A percentile compares a stretch with the other conserved stretches of the same genome.
Conservation (phyloP, 805 yeast genomes). For the Cyberlindnera subsufficiens region DNA sequence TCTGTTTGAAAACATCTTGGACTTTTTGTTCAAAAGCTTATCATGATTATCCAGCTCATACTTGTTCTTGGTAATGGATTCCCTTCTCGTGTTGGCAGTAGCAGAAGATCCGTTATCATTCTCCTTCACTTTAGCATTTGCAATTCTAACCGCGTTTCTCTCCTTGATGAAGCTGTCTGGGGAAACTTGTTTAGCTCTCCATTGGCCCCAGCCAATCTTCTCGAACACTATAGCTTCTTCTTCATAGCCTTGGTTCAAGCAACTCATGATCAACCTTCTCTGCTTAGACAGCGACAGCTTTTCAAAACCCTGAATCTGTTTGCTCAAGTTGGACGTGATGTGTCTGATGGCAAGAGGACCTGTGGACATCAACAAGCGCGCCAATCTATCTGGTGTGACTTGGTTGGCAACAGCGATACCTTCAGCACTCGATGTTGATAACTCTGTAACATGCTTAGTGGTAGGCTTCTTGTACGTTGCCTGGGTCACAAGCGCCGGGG, state of each 20-base stretch:
- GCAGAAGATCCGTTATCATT: conserved; percentile 10
- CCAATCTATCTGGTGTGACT: conserved; percentile 75
- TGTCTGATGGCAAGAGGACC: conserved; percentile 92
- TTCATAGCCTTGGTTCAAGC: conserved; percentile 68
- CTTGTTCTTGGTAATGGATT: conserved; percentile 24
- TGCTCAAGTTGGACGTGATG: conserved; percentile 71
- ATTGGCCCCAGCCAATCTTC: conserved; percentile 97
- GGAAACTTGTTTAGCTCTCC: conserved; percentile 69
- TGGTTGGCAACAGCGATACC: conserved; percentile 84
- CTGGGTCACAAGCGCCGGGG: conserved; percentile 22
- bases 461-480: conserved; percentile 23
- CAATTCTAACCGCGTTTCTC: conserved; percentile 35
- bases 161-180: conserved; percentile 29
- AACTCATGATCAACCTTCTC: conserved; percentile 83
- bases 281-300: conserved; percentile 80
- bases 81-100: conserved; percentile 22
- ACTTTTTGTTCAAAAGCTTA: conserved; percentile 12
- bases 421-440: conserved; percentile 79
- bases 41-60: conserved; percentile 23
- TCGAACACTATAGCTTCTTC: conserved; percentile 60
- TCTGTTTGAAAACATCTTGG: conserved; percentile 7
- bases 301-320: conserved; percentile 75
- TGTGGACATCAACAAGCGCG: conserved; percentile 57
- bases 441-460: conserved; percentile 25
- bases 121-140: conserved; percentile 41